phyloP scores from a whole-genome alignment of 768 basidiomycete genomes.

The Cytidiella melzeri region DNA sequence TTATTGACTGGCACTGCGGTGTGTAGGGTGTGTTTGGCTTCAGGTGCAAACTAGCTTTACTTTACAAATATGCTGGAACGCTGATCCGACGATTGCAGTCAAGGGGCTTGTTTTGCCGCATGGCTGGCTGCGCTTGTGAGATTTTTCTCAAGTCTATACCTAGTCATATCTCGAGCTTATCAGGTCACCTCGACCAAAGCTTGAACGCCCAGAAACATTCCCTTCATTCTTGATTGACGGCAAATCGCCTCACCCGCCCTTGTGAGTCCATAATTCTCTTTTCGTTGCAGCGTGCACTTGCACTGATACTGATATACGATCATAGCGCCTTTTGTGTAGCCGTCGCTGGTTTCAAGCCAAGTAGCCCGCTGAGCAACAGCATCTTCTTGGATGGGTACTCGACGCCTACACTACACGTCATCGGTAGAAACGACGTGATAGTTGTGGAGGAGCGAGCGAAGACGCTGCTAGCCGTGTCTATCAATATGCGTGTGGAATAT shows the following conservation, averaged over 20 bases:
- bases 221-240: constrained; percentile 60
- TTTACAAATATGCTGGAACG: not conserved
- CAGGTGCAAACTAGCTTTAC: constrained; percentile 38
- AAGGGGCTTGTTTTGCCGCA: constrained; percentile 74
- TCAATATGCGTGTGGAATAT: constrained; percentile 57
- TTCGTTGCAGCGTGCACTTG: not conserved
- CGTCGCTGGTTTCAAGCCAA: constrained; percentile 65
- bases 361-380: constrained; percentile 37
- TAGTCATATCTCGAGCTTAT: not conserved
- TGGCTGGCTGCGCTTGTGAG: constrained; percentile 64
- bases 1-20: constrained; percentile 16
- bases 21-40: constrained; percentile 74
- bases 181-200: constrained; percentile 24
- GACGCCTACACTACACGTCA: constrained; percentile 73
- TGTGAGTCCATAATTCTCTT: constrained; percentile 38
- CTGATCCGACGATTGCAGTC: constrained; percentile 34
- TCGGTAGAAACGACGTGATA: constrained; percentile 74
- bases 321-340: constrained; percentile 65
- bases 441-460: constrained; percentile 65
- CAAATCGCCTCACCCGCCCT: constrained; percentile 63
- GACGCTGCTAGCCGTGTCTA: constrained; percentile 47
- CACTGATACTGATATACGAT: not conserved
- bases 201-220: constrained; percentile 46
- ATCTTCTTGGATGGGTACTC: constrained; percentile 47
- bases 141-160: not conserved